Evolutionary conservation across 306 rosid species (phyloP).

Genomic region (Hippophae gyantsensis): DNA sequence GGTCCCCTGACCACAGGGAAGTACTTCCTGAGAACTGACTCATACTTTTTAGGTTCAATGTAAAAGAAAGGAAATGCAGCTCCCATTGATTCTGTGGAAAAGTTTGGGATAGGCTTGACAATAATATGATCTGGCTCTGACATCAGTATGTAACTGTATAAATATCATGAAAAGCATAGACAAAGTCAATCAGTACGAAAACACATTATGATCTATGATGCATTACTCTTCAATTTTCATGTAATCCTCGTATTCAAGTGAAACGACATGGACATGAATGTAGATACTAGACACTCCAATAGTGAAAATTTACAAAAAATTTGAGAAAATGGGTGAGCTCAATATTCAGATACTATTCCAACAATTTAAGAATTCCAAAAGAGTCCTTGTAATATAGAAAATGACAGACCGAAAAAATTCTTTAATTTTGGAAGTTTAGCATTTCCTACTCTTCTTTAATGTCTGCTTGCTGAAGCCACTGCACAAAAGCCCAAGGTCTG

Average conservation of each 20-base stretch:
- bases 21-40: conserved; percentile 63
- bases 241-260: no score
- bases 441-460: conserved; percentile 85
- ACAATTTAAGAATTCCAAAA: no score
- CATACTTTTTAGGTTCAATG: conserved; percentile 83
- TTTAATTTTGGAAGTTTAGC: conserved; percentile 13
- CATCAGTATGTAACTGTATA: conserved; percentile 81
- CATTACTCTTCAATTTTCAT: no score
- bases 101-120: conserved; percentile 93
- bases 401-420: background rate
- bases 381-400: background rate
- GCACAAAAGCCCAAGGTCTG: conserved; percentile 99
- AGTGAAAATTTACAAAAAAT: no score
- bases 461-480: conserved; percentile 87
- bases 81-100: conserved; percentile 69
- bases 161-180: conserved; percentile 1
- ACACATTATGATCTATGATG: no score
- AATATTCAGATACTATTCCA: no score
- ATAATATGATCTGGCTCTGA: conserved; percentile 92
- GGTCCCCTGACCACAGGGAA: conserved; percentile 78
- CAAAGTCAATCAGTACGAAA: background rate
- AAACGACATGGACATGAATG: no score
- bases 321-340: no score
- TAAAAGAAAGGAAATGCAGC: conserved; percentile 98
- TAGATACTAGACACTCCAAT: no score